Evolutionary conservation across 371 early-diverging fungal genomes (phyloP), one percentile per base, ranked within the genome.

Genomic region (Encephalitozoon intestinalis): DNA sequence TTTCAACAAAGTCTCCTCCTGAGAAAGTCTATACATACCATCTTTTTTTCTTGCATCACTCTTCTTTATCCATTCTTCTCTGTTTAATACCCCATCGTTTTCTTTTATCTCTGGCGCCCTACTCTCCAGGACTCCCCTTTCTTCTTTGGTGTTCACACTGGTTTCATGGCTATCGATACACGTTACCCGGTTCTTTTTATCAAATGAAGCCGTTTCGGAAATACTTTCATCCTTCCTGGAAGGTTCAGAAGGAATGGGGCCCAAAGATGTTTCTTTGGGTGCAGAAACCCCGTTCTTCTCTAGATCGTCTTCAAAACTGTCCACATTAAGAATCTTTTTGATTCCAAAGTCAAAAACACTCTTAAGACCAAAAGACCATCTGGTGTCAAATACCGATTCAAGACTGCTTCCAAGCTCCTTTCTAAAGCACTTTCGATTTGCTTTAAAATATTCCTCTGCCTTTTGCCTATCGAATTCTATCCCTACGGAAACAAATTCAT

Each of bases 331-430:
- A 41, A 77, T 77, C 71, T 77, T 77, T 15, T 40, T 63, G 26
- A 77, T 69, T 40, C 77, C 77, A 67, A 70, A 70, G 52, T 72
- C 70, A 43, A 77, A 31, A 15, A 77, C 46, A 53, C 63, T 64
- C 58, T 67, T 70, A 21, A 77, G 26, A 8, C 58, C 53, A 53
- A 69, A 69, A 51, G 40, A 51, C 70, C 70, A 69, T 15, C 41
- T 69, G 12, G 40, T 44, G 5, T 51, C 53, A 53, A 69, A 39
- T 6, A 21, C 25, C 18, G 51, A 26, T 6, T 51, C 70, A 37
- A 69, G 37, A 30, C n/a, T 51, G 2, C 15, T 34, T 0, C 23
- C 25, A 23, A 69, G 53, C 23, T 69, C 70, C 39, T 51, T 49
- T 11, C 52, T 69, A 53, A 69, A 69, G 18, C 41, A 51, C n/a